phyloP scores from a whole-genome alignment of 768 basidiomycete species.

The Tricholoma sp. region DNA sequence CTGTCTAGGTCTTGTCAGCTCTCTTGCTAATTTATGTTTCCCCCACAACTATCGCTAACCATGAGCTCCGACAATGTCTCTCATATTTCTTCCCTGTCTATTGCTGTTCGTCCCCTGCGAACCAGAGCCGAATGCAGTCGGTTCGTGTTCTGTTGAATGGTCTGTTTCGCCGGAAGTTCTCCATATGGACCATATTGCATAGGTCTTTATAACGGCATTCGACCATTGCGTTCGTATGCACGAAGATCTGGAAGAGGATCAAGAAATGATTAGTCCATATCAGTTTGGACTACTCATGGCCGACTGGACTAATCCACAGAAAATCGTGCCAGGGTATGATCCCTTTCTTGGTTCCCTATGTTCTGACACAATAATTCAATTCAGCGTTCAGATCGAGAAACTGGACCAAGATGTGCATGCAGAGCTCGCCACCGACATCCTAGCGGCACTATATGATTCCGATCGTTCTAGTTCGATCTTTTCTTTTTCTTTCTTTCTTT shows the following conservation, averaged over 20 bases:
- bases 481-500: not conserved
- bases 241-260: constrained; percentile 63
- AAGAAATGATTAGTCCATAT: constrained; percentile 66
- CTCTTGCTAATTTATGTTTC: constrained; percentile 69
- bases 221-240: constrained; percentile 53
- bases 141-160: constrained; percentile 22
- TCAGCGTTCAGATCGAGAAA: constrained; percentile 9
- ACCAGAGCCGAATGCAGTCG: constrained; percentile 64
- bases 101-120: constrained; percentile 77
- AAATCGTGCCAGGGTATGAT: constrained; percentile 43
- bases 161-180: not conserved
- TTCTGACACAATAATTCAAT: not conserved
- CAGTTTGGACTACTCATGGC: constrained; percentile 77
- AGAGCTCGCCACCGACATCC: constrained; percentile 53
- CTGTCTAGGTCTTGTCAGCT: constrained; percentile 30
- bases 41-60: constrained; percentile 78
- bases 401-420: constrained; percentile 39
- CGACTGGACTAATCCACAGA: constrained; percentile 87
- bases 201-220: constrained; percentile 73
- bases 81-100: constrained; percentile 96
- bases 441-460: constrained; percentile 42
- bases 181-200: not conserved
- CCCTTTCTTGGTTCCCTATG: not conserved
- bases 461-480: constrained; percentile 36
- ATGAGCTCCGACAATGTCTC: constrained; percentile 85